phyloP scores from a whole-genome alignment of 202 grass and related monocot species.

The Panicum hallii region DNA sequence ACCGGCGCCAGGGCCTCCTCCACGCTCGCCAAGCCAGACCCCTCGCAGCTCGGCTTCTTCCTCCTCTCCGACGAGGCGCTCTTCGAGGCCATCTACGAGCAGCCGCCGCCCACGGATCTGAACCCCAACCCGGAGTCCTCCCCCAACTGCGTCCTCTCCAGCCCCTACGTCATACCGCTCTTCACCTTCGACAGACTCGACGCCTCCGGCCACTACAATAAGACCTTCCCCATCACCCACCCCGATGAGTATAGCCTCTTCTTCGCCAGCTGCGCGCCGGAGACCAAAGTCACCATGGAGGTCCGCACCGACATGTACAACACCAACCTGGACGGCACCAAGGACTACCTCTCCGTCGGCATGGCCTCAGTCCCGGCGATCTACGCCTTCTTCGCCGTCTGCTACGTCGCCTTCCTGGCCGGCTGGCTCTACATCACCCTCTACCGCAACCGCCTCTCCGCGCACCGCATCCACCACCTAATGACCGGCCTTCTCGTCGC shows the following conservation, averaged over 20 bases:
- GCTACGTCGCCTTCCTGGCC: constrained; percentile 71
- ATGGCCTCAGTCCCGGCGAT: constrained; percentile 67
- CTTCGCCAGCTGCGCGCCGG: constrained; percentile 80
- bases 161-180: constrained; percentile 66
- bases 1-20: constrained; percentile 48
- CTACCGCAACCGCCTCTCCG: constrained; percentile 67
- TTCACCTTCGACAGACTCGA: constrained; percentile 62
- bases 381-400: constrained; percentile 75
- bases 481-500: constrained; percentile 77
- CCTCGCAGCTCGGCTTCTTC: constrained; percentile 69
- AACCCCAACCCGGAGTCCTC: constrained; percentile 51
- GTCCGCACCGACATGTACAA: constrained; percentile 91
- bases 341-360: constrained; percentile 88
- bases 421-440: constrained; percentile 79
- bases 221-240: constrained; percentile 59
- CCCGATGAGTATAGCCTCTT: constrained; percentile 89
- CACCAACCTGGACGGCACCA: constrained; percentile 55
- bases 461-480: constrained; percentile 92
- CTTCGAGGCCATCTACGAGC: constrained; percentile 82
- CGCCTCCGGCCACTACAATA: not conserved
- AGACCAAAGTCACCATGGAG: constrained; percentile 69
- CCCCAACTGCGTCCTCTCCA: constrained; percentile 62
- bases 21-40: constrained; percentile 37
- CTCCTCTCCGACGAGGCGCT: constrained; percentile 87
- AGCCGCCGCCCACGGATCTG: constrained; percentile 57